These are phyloP conservation scores for Leptographium galeiforme DNA, from an alignment of 2,329 filamentous ascomycete species.

Conservation along the genomic window DNA sequence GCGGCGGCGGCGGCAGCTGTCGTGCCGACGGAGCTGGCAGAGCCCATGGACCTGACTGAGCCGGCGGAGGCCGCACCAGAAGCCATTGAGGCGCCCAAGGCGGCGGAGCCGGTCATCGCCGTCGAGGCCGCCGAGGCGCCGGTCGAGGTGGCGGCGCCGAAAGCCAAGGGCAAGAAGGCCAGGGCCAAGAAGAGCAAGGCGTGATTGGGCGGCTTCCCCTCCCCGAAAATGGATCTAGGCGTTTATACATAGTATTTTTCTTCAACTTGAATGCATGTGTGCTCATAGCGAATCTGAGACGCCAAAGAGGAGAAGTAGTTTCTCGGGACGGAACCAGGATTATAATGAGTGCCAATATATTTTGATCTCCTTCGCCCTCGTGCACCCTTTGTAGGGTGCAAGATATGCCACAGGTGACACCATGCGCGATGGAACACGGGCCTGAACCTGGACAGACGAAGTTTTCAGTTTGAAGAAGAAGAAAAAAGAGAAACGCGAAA, in stretches of 20 bases:
- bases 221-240: background rate
- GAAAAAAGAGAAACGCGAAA: constrained; percentile 15
- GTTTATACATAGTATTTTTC: background rate
- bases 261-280: background rate
- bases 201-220: constrained; percentile 3
- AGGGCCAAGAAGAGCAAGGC: constrained; percentile 19
- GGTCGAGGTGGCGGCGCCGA: background rate
- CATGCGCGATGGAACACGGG: background rate
- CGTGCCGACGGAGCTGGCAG: background rate
- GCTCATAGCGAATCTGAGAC: constrained; percentile 45
- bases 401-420: background rate
- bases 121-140: background rate
- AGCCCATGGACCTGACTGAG: background rate
- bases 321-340: constrained; percentile 29
- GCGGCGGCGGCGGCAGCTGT: too few species aligned
- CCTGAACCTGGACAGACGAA: constrained; percentile 18
- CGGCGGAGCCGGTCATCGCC: background rate
- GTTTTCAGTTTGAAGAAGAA: constrained; percentile 34
- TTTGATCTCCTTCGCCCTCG: constrained; percentile 1
- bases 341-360: constrained; percentile 38
- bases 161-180: constrained; percentile 17
- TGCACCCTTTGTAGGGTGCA: background rate
- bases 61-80: constrained; percentile 6
- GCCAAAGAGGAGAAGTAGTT: constrained; percentile 18
- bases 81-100: background rate